Evolutionary conservation across 768 basidiomycete species (phyloP).

Genomic region (Psilocybe cyanescens): DNA sequence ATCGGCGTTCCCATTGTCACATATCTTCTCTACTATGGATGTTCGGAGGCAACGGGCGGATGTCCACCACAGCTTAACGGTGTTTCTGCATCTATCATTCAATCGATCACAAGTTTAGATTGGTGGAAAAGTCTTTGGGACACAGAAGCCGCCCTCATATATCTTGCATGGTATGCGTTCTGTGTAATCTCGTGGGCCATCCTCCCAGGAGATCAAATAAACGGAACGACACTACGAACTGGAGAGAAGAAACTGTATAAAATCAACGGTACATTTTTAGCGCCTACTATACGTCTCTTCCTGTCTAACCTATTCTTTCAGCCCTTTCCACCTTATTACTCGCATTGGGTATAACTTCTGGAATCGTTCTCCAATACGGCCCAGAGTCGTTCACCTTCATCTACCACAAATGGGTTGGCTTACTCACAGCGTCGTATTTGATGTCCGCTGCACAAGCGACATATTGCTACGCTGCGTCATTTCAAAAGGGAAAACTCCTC

Average conservation of each 20-base stretch:
- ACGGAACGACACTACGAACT: slow-evolving; percentile 72
- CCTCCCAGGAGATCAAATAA: slow-evolving; percentile 74
- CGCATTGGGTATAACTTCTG: slow-evolving; percentile 72
- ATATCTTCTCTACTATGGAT: slow-evolving; percentile 79
- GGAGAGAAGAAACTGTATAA: slow-evolving; percentile 85
- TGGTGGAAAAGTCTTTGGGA: slow-evolving; percentile 91
- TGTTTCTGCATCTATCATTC: slow-evolving; percentile 45
- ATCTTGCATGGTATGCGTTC: slow-evolving; percentile 90
- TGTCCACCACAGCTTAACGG: slow-evolving; percentile 63
- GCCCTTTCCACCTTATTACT: slow-evolving; percentile 89
- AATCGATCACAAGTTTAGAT: slow-evolving; percentile 46
- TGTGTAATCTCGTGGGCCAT: slow-evolving; percentile 80
- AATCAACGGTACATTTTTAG: slow-evolving; percentile 75
- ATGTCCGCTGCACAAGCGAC: slow-evolving; percentile 80
- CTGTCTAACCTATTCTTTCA: slow-evolving; percentile 31
- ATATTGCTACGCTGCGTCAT: slow-evolving; percentile 73
- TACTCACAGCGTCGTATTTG: slow-evolving; percentile 79
- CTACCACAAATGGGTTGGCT: slow-evolving; percentile 91
- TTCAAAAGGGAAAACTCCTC: slow-evolving; percentile 69
- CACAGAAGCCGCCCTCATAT: slow-evolving; percentile 71
- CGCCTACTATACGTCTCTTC: not conserved
- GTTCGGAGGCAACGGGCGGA: slow-evolving; percentile 70
- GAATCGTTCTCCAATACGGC: slow-evolving; percentile 74
- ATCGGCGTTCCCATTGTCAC: slow-evolving; percentile 70
- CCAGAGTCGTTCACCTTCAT: slow-evolving; percentile 84